Conservation (phyloP, 306 rosid species). For the Oxytropis ochrocephala region DNA sequence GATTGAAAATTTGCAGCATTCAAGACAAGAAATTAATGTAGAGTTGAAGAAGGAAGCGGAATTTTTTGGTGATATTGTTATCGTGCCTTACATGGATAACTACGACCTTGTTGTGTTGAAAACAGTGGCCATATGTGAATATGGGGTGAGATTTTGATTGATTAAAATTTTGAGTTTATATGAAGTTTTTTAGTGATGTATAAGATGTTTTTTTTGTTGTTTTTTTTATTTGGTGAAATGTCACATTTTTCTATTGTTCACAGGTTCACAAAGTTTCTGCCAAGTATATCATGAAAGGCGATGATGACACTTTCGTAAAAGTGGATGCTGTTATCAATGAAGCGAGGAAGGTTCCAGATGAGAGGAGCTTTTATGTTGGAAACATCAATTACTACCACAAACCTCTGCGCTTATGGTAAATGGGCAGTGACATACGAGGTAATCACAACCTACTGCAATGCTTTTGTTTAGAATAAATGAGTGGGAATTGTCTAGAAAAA, state of each 20-base stretch:
- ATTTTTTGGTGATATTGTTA: conserved; percentile 79
- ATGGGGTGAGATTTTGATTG: conserved; percentile 64
- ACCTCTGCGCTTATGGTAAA: conserved; percentile 78
- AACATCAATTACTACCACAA: conserved; percentile 74
- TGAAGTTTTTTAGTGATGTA: too few species aligned
- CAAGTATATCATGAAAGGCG: conserved; percentile 80
- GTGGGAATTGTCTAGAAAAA: background rate
- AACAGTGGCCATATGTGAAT: conserved; percentile 85
- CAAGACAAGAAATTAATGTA: conserved; percentile 60
- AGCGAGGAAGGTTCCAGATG: conserved; percentile 48
- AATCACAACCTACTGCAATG: background rate
- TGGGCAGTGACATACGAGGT: conserved; percentile 94
- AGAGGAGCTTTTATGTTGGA: conserved; percentile 62
- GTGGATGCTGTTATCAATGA: conserved; percentile 60
- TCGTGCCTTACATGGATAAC: conserved; percentile 86
- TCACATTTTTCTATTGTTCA: conserved; percentile 8
- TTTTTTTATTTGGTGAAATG: background rate
- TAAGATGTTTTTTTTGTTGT: background rate
- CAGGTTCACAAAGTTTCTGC: conserved; percentile 67
- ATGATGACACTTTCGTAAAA: conserved; percentile 85
- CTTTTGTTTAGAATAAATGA: background rate
- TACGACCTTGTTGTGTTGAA: conserved; percentile 89
- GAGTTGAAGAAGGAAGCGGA: conserved; percentile 84
- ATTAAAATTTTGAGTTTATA: background rate
- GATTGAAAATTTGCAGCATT: conserved; percentile 49